Conservation (phyloP, 257 asterid genomes). For the Nicotiana knightiana region DNA sequence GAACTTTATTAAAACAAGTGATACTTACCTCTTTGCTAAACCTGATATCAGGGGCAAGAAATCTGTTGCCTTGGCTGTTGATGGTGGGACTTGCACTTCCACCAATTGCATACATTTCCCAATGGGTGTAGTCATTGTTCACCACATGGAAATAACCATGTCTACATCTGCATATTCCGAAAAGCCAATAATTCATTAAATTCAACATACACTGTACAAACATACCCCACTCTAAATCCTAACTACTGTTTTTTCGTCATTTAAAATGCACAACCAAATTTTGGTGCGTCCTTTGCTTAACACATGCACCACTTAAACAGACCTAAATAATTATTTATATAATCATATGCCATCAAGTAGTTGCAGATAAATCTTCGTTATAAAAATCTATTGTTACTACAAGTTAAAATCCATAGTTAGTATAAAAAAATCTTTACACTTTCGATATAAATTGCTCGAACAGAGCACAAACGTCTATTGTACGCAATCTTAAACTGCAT, state of each 20-base stretch:
- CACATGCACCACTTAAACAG: neutral
- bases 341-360: no score
- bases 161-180: slow-evolving; percentile 52
- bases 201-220: neutral
- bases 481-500: accelerated
- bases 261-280: neutral
- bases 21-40: slow-evolving; percentile 55
- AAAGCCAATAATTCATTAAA: neutral
- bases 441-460: no score
- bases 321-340: no score
- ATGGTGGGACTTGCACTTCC: slow-evolving; percentile 84
- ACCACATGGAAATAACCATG: slow-evolving; percentile 88
- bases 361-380: no score
- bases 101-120: slow-evolving; percentile 95
- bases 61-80: slow-evolving; percentile 80
- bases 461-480: no score
- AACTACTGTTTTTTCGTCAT: neutral
- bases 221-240: neutral
- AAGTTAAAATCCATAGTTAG: no score
- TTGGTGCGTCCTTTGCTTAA: neutral
- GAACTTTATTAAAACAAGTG: neutral
- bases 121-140: slow-evolving; percentile 82
- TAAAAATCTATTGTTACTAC: no score
- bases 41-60: slow-evolving; percentile 55
- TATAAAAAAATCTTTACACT: no score